Evolutionary conservation across 306 rosid genomes (phyloP).

Genomic region (Cucurbita ficifolia): DNA sequence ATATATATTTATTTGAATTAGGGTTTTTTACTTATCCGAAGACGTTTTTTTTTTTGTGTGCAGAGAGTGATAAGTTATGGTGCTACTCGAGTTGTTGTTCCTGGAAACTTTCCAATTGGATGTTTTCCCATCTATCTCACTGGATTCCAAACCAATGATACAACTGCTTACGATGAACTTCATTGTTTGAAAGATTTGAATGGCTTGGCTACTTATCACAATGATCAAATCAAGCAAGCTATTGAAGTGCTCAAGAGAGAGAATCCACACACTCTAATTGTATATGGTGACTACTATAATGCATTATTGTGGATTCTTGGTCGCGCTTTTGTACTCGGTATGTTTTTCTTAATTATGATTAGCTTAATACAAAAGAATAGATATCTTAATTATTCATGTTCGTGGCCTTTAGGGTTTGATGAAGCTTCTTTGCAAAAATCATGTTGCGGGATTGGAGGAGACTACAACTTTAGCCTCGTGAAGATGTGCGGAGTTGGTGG

Average conservation of each 20-base stretch:
- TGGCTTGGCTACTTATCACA: not conserved
- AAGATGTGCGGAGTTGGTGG: not conserved
- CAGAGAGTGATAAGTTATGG: constrained; percentile 10
- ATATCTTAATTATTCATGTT: too few relatives aligned
- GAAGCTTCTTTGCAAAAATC: constrained; percentile 7
- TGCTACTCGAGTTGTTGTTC: constrained; percentile 4
- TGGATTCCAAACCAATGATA: not conserved
- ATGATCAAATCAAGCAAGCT: not conserved
- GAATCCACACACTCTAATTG: not conserved
- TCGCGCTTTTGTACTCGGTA: not conserved
- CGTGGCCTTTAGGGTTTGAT: not conserved
- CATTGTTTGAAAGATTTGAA: constrained; percentile 4
- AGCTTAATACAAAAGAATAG: too few relatives aligned
- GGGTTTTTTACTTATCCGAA: not conserved
- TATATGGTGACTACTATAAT: constrained; percentile 12
- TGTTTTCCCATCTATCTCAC: constrained; percentile 10
- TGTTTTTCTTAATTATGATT: too few relatives aligned
- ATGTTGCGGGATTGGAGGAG: constrained; percentile 13
- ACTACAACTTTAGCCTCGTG: not conserved
- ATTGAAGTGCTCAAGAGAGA: constrained; percentile 3
- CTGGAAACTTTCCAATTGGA: constrained; percentile 11
- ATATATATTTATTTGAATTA: not conserved
- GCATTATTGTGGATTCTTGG: constrained; percentile 6
- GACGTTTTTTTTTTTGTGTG: not conserved
- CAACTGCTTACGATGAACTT: not conserved